Evolutionary conservation across 495 filamentous ascomycete genomes (phyloP), one percentile per base, ranked within the genome.

Genomic region (Annulohypoxylon moriforme): DNA sequence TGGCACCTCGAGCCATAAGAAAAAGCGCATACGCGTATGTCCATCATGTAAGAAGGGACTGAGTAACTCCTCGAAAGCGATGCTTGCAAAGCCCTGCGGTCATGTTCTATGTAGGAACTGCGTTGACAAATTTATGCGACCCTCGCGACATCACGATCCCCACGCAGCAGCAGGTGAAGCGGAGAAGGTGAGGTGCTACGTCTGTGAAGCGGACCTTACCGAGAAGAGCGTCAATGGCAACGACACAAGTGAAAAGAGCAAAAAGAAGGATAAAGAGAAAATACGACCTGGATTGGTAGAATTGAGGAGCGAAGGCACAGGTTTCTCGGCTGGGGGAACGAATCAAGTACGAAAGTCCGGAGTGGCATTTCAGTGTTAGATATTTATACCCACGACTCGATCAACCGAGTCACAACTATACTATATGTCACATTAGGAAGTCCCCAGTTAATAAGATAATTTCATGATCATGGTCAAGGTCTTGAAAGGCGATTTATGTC

Each of bases 91-190:
- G 79, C 94, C 94, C 0, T 99, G 96, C 76, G 96, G 96, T 0
- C 96, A 99, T 74, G 93, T 98, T 3, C 83, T 98, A 6, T 99
- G 96, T 80, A 90, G 92, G 67, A 93, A 89, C 16, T 99, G 96
- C 75, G 92, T 93, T 2, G 87, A 88, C 46, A 93, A 96, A 74
- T 97, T 99, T 79, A 93, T 98, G 89, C 88, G 83, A 20, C 86
- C 89, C 0, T 74, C 80, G 18, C 75, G 72, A 7, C 82, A 85
- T 25, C 80, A 84, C 2, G 90, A 94, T 76, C 90, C 93, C 2
- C 93, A 94, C 72, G 84, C 84, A 44, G 80, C 83, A 0, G 85
- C 85, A 1, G 64, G 79, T 6, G 86, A 88, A 46, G 80, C 84
- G 13, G 85, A 87, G 44, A 81, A 79, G 7, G 76, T 94, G 0